These are phyloP conservation scores for Phycomyces nitens DNA, from an alignment of 192 early-diverging fungal genomes.

Conservation along the genomic window DNA sequence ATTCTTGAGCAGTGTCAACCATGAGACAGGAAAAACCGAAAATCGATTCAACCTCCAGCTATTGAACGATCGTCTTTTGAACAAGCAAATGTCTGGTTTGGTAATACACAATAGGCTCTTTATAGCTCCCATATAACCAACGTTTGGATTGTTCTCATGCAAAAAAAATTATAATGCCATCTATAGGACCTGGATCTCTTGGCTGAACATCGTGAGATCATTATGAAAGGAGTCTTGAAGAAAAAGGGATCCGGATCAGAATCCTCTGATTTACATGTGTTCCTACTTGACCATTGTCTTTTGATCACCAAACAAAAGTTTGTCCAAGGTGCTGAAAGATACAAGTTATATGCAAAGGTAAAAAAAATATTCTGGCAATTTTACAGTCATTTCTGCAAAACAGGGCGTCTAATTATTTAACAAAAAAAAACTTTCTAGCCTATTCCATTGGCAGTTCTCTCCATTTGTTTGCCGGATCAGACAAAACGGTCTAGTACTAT, in stretches of 20 bases:
- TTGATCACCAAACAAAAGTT: slow-evolving; percentile 69
- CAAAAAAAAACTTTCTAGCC: slow-evolving; percentile 47
- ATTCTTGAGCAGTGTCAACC: slow-evolving; percentile 76
- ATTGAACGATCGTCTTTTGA: slow-evolving; percentile 63
- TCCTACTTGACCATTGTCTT: slow-evolving; percentile 87
- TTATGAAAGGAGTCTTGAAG: slow-evolving; percentile 81
- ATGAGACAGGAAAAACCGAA: slow-evolving; percentile 84
- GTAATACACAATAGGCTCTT: slow-evolving; percentile 6
- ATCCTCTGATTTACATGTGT: slow-evolving; percentile 68
- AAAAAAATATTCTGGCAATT: too few species aligned
- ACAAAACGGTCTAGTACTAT: slow-evolving; percentile 26
- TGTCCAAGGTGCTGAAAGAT: slow-evolving; percentile 55
- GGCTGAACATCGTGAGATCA: slow-evolving; percentile 63
- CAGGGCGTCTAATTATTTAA: too few species aligned
- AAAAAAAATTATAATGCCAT: too few species aligned
- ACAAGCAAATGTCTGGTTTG: slow-evolving; percentile 30
- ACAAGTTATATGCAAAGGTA: slow-evolving; percentile 56
- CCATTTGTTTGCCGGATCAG: slow-evolving; percentile 40
- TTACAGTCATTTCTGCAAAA: too few species aligned
- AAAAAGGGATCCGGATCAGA: slow-evolving; percentile 48
- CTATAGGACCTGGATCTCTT: slow-evolving; percentile 73
- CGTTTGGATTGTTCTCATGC: too few species aligned
- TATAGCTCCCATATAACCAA: slow-evolving; percentile 17
- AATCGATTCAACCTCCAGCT: slow-evolving; percentile 79
- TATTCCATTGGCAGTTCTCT: slow-evolving; percentile 79